Evolutionary conservation across 441 rosid species (phyloP).

Genomic region (Pelargonium myrrhifolium): DNA sequence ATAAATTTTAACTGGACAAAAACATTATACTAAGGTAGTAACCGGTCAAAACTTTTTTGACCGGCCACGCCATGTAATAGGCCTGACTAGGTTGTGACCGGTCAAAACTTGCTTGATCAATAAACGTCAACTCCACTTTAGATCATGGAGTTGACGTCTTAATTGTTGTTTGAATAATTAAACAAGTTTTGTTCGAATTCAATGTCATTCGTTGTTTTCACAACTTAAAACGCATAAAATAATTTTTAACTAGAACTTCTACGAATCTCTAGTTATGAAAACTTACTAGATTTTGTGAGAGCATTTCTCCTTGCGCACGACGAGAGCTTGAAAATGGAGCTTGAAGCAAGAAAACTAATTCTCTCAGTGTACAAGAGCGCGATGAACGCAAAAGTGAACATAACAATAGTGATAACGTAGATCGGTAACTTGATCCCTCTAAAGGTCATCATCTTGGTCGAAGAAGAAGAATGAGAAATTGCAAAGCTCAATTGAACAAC

Average conservation of each 20-base stretch:
- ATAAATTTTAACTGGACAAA: too few species aligned
- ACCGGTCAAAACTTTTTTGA: too few species aligned
- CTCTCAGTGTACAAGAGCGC: slow-evolving; percentile 54
- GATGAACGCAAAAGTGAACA: slow-evolving; percentile 46
- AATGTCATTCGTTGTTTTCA: too few species aligned
- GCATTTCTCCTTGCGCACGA: slow-evolving; percentile 38
- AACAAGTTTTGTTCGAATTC: too few species aligned
- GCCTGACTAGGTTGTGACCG: too few species aligned
- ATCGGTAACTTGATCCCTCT: slow-evolving; percentile 46
- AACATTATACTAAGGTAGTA: too few species aligned
- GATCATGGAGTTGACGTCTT: too few species aligned
- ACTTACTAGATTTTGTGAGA: slow-evolving; percentile 40
- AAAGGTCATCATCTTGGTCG: slow-evolving; percentile 20
- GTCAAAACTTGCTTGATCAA: too few species aligned
- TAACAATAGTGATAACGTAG: slow-evolving; percentile 31
- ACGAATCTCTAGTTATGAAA: neutral
- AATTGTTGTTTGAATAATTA: too few species aligned
- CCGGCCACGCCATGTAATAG: too few species aligned
- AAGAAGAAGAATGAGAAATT: slow-evolving; percentile 9
- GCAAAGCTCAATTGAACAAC: slow-evolving; percentile 26
- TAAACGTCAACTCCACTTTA: too few species aligned
- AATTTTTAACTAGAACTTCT: neutral
- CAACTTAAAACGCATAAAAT: neutral
- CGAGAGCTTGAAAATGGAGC: slow-evolving; percentile 34
- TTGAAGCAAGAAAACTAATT: slow-evolving; percentile 36